Percentiles rank a stretch among this genome's conserved stretches.
These are phyloP conservation scores for Apiotrichum porosum DNA, from an alignment of 1,284 basidiomycete species.

Conservation along the genomic window DNA sequence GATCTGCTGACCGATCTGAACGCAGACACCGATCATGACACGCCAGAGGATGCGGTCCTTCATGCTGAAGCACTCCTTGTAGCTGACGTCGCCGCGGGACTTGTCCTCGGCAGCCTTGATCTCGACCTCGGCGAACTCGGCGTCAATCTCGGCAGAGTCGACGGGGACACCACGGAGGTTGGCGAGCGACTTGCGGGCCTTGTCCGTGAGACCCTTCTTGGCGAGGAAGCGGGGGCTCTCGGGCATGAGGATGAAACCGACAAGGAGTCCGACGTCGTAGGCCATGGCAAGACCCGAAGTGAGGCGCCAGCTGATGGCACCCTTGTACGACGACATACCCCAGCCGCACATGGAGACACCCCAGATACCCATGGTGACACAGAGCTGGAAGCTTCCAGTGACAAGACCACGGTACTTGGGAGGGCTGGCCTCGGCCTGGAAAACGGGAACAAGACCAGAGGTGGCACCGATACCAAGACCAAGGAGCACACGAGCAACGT, in stretches of 20 bases:
- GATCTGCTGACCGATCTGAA: slow-evolving; percentile 48
- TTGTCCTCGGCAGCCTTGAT: slow-evolving; percentile 40
- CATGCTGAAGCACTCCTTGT: slow-evolving; percentile 46
- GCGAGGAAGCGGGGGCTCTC: slow-evolving; percentile 51
- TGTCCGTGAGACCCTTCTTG: slow-evolving; percentile 44
- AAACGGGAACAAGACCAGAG: slow-evolving; percentile 49
- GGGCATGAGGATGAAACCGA: slow-evolving; percentile 48
- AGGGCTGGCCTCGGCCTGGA: slow-evolving; percentile 48
- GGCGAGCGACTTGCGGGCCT: slow-evolving; percentile 45
- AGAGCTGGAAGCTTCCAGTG: slow-evolving; percentile 50
- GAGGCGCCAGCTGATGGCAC: slow-evolving; percentile 21
- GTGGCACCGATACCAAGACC: slow-evolving; percentile 48
- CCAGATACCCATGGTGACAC: slow-evolving; percentile 49
- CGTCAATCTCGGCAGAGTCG: slow-evolving; percentile 41
- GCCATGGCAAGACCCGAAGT: slow-evolving; percentile 34
- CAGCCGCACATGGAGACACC: slow-evolving; percentile 48
- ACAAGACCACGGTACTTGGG: slow-evolving; percentile 38
- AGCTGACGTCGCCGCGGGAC: slow-evolving; percentile 37
- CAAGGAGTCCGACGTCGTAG: slow-evolving; percentile 41
- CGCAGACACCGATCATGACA: slow-evolving; percentile 24
- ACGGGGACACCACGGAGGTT: slow-evolving; percentile 45
- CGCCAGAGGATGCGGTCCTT: slow-evolving; percentile 50
- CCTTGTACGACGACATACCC: slow-evolving; percentile 40
- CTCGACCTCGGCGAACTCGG: slow-evolving; percentile 46
- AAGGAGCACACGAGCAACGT: slow-evolving; percentile 46